Evolutionary conservation across 2,329 filamentous ascomycete genomes (phyloP), one percentile per base, ranked within the genome.

Genomic region (Cercospora sesami): DNA sequence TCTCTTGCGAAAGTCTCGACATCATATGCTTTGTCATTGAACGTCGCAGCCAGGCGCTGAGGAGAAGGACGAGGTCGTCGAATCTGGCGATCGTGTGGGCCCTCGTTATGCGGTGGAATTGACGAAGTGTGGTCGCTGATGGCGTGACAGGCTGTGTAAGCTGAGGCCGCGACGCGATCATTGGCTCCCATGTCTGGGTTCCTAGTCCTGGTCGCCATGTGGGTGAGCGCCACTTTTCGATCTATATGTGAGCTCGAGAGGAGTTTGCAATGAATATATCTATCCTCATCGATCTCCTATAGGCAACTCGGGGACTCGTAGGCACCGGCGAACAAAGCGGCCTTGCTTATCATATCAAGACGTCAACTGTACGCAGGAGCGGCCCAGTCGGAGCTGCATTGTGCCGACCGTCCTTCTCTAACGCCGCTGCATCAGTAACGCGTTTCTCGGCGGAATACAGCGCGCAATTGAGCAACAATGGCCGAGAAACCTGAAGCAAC

Each of bases 121-220:
- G 23, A 42, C 62, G 45, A 64, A 63, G 18, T 58, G 42, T 66
- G 65, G 18, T 67, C 62, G 28, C 33, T 45, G 59, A 73, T 70
- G 59, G 69, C 71, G 67, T 73, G 68, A 67, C 67, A 60, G 64
- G 59, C 61, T 69, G 69, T 65, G 68, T 70, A 71, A 71, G 72
- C 70, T 57, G 71, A 65, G 26, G 65, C 64, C 18, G 67, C 45
- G 39, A 64, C 61, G 53, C 63, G 65, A 67, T 67, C 60, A 57
- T 63, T 61, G 58, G 62, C 39, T 30, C 45, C 63, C 66, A 65
- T 63, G 63, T 62, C n/a, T 21, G 23, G 51, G 18, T 23, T 23
- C 58, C 55, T 33, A 5, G 55, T 48, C 26, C 36, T 59, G 23
- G 36, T 33, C 42, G 31, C 23, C 53, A 60, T 59, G 53, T 42